Base-by-base conservation (phyloP, 164 flowering plant genomes). In the Sedum album region DNA sequence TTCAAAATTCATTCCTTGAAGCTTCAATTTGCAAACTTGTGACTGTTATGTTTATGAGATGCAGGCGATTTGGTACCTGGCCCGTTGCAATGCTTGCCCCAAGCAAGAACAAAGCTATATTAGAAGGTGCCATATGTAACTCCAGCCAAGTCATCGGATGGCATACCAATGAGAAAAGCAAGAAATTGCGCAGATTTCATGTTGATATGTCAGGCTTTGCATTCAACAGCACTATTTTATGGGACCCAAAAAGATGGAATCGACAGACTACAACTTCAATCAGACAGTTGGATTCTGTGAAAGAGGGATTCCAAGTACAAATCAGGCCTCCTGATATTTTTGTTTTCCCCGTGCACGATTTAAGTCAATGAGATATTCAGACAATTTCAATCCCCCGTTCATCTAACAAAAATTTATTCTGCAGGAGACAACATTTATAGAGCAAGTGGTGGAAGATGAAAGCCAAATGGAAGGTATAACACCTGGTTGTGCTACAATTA, bases 191-290 rank as follows among this genome's bases (percentile, higher is more conserved):
- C 25, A 82, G 98, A 74, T 94, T 94, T 76, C 98, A 94, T 76
- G 95, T 91, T 66, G 97, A 94, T 71, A 94, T 89, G 96, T 91
- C 98, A 13, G 98, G 98, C 70, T 94, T 94, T 78, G 98, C 98
- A 53, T 94, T 94, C 82, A 94, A 94, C 79, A 91, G 97, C 83
- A 88, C 95, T 38, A 85, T 91, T 66, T 75, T 94, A 42, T 94
- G 98, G 98, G 93, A 88, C 72, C 89, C 95, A 69, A 86, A 86
- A 83, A 84, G 86, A 71, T 91, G 97, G 98, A 76, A 71, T 21
- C 91, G 88, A 39, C 87, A 85, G 66, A 81, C 70, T 55, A 71
- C 82, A 65, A 68, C 44, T 73, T 86, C 90, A 38, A 83, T 88
- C 67, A 78, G 38, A 35, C 38, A 35, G 7, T 35, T 35, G 38